Evolutionary conservation across 345 rosid genomes (phyloP).

Genomic region (Salix dunnii): DNA sequence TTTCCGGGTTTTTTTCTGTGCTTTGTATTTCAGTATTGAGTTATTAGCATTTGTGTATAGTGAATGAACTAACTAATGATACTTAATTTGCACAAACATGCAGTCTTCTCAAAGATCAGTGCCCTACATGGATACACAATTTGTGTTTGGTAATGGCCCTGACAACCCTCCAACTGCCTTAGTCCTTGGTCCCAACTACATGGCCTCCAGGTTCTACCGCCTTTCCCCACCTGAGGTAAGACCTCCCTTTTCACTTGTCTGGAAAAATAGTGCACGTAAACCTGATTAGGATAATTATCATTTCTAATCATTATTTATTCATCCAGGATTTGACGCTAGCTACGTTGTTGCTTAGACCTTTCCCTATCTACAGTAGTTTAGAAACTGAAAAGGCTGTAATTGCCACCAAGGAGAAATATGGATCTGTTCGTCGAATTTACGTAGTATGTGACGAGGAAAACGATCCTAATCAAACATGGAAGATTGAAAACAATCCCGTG

Average conservation of each 20-base stretch:
- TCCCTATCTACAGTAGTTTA: neutral
- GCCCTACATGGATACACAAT: constrained; percentile 28
- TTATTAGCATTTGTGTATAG: no score
- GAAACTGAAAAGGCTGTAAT: neutral
- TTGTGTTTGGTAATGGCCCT: constrained; percentile 19
- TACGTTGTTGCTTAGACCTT: constrained; percentile 23
- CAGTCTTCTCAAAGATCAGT: neutral
- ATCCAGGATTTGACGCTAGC: constrained; percentile 38
- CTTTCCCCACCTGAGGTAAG: constrained; percentile 46
- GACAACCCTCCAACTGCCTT: constrained; percentile 24
- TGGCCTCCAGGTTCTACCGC: constrained; percentile 33
- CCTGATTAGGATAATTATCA: neutral
- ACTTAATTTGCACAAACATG: neutral
- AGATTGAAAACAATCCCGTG: constrained; percentile 28
- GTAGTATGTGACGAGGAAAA: constrained; percentile 32
- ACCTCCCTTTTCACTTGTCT: neutral
- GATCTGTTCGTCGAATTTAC: constrained; percentile 29
- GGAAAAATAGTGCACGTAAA: neutral
- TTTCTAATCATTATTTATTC: neutral
- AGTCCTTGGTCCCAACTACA: constrained; percentile 21
- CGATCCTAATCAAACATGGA: constrained; percentile 30
- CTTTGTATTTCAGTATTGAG: neutral
- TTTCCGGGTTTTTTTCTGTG: neutral
- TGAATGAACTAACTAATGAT: no score
- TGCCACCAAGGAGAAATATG: constrained; percentile 26